Conservation (phyloP, 2,329 filamentous ascomycete genomes). For the Aspergillus texensis region DNA sequence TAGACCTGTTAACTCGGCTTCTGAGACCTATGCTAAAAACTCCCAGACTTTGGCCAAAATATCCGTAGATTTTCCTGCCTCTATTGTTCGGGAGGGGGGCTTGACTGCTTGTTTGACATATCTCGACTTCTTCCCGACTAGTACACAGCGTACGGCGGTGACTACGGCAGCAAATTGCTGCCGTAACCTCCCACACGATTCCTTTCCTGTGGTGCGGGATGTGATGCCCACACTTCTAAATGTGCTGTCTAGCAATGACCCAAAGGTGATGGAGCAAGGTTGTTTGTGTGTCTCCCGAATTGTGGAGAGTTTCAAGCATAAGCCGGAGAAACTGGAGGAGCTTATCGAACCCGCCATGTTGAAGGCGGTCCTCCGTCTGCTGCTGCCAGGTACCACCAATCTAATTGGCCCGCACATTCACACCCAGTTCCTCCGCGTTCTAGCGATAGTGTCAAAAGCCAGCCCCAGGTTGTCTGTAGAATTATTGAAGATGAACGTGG, state of each 20-base stretch:
- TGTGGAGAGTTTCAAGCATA: conserved; percentile 93
- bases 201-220: conserved; percentile 85
- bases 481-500: conserved; percentile 92
- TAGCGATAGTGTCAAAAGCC: conserved; percentile 86
- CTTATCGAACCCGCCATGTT: conserved; percentile 87
- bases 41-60: conserved; percentile 89
- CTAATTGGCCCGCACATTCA: conserved; percentile 92
- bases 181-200: conserved; percentile 92
- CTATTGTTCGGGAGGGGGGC: conserved; percentile 93
- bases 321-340: conserved; percentile 85
- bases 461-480: conserved; percentile 87
- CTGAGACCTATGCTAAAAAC: neutral
- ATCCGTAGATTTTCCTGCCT: conserved; percentile 90
- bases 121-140: conserved; percentile 95
- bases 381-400: conserved; percentile 93
- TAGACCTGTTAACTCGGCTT: neutral
- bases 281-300: conserved; percentile 94
- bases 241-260: conserved; percentile 88
- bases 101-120: conserved; percentile 94
- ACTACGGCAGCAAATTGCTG: conserved; percentile 98
- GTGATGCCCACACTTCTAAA: conserved; percentile 95
- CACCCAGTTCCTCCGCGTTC: conserved; percentile 89
- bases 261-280: conserved; percentile 94
- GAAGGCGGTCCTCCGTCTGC: conserved; percentile 78
- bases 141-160: conserved; percentile 93